These are phyloP conservation scores for Austroboletus eburneus DNA, from an alignment of 768 basidiomycete species.

Conservation along the genomic window DNA sequence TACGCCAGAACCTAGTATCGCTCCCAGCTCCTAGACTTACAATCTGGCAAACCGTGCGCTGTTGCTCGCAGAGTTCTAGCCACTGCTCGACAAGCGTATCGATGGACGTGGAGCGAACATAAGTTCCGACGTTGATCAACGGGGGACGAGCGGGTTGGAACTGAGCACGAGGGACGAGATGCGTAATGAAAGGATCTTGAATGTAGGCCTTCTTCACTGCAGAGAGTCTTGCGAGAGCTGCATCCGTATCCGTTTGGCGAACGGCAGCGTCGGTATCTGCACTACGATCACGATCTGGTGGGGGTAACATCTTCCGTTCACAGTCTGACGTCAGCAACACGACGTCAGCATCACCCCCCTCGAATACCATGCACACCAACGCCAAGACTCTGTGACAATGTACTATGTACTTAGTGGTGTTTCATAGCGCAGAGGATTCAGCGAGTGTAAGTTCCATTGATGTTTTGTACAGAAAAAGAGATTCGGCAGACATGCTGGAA, in stretches of 20 bases:
- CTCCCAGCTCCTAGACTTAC: slow-evolving; percentile 95
- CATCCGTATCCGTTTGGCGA: slow-evolving; percentile 79
- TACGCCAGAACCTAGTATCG: slow-evolving; percentile 92
- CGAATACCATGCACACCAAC: too few relatives aligned
- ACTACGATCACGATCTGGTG: slow-evolving; percentile 14
- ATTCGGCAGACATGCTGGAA: too few relatives aligned
- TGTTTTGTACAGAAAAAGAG: too few relatives aligned
- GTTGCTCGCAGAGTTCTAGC: slow-evolving; percentile 42
- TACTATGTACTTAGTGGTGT: too few relatives aligned
- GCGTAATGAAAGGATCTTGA: slow-evolving; percentile 64
- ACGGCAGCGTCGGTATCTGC: slow-evolving; percentile 56
- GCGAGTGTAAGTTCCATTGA: too few relatives aligned
- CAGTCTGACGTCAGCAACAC: neutral
- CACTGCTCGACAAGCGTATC: slow-evolving; percentile 72
- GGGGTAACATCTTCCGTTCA: slow-evolving; percentile 8
- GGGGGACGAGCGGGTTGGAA: slow-evolving; percentile 64
- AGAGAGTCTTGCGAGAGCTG: slow-evolving; percentile 80
- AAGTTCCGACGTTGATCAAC: slow-evolving; percentile 93
- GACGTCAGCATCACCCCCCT: too few relatives aligned
- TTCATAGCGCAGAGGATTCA: too few relatives aligned
- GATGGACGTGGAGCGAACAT: slow-evolving; percentile 75
- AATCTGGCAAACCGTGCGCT: slow-evolving; percentile 66
- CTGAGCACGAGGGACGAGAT: slow-evolving; percentile 66
- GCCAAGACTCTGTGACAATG: too few relatives aligned
- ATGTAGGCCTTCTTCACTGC: slow-evolving; percentile 81